phyloP scores from a whole-genome alignment of 495 filamentous ascomycete genomes.

The Pseudevernia furfuracea region DNA sequence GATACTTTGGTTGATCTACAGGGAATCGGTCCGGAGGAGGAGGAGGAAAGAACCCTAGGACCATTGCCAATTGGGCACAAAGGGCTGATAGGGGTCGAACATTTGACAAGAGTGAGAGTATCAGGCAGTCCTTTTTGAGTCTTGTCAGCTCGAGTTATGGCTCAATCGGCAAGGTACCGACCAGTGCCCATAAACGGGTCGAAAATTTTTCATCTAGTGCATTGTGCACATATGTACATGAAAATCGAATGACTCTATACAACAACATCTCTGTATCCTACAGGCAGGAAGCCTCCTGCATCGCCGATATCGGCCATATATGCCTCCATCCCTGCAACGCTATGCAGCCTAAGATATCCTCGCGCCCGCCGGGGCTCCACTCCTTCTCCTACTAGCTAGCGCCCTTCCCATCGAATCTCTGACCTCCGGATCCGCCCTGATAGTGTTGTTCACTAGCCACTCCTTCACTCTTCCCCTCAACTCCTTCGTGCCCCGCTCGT shows the following conservation, averaged over 20 bases:
- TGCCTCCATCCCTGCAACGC: not conserved
- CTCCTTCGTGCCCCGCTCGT: constrained; percentile 50
- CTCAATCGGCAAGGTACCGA: not conserved
- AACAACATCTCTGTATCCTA: not conserved
- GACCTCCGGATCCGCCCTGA: constrained; percentile 66
- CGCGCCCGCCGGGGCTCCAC: constrained; percentile 39
- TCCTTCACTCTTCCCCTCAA: constrained; percentile 63
- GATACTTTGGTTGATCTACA: no score
- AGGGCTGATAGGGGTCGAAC: no score
- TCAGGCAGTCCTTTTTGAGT: no score
- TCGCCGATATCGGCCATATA: not conserved
- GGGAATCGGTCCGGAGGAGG: no score
- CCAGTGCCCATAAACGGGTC: not conserved
- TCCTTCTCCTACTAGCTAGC: constrained; percentile 46
- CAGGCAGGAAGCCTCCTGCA: not conserved
- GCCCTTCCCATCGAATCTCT: constrained; percentile 61
- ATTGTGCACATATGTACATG: not conserved
- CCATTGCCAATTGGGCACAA: no score
- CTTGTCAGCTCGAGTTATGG: not conserved
- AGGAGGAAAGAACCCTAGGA: no score
- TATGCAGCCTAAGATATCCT: constrained; percentile 17
- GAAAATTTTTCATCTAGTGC: not conserved
- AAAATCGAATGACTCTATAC: not conserved
- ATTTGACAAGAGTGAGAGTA: no score
- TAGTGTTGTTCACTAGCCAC: constrained; percentile 68